Base-by-base conservation (phyloP, 148 eudicot genomes). In the Arbutus unedo region DNA sequence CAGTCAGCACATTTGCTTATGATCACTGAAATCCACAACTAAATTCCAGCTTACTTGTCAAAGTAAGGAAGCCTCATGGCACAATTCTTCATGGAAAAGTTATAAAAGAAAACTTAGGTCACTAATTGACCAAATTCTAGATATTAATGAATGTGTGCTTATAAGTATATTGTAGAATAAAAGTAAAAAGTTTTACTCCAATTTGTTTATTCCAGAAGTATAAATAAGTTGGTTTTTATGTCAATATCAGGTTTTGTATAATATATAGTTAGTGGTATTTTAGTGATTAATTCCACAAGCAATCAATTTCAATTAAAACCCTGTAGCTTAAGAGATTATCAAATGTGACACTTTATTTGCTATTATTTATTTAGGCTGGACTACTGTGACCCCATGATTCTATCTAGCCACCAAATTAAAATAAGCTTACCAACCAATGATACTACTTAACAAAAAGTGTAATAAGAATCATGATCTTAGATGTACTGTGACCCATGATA, bases 401-500 rank as follows among this genome's bases (percentile, higher is more conserved):
- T 10, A 19, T 23, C 25, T 25, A 25, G 78, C 78, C 78, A 50
- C 70, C 81, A 48, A 77, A 38, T 25, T 50, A 49, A 10, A 49
- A 10, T 10, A 4, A 4, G 1, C 10, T 19, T 25, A 51, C 44
- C 59, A 4, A 79, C n/a, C 53, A 38, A 62, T 62, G 3, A 56
- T n/a, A 14, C 56, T 8, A 78, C 31, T 9, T 1, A 21, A 6
- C 5, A 66, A 49, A 66, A 66, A 48, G 25, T 15, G 49, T 4
- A 13, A 47, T 15, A 8, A 44, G 48, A 8, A 57, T 3, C 8
- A 60, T 44, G 55, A 57, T 78, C n/a, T 41, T 16, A 45, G 23
- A 49, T 79, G 71, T 38, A 43, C 67, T 60, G n/a, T 79, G 81
- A 23, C 73, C 74, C 16, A 64, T 47, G 74, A 79, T 8, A 6